These are phyloP conservation scores for Fusarium sp. DNA, from an alignment of 2,329 filamentous ascomycete species.

Conservation along the genomic window DNA sequence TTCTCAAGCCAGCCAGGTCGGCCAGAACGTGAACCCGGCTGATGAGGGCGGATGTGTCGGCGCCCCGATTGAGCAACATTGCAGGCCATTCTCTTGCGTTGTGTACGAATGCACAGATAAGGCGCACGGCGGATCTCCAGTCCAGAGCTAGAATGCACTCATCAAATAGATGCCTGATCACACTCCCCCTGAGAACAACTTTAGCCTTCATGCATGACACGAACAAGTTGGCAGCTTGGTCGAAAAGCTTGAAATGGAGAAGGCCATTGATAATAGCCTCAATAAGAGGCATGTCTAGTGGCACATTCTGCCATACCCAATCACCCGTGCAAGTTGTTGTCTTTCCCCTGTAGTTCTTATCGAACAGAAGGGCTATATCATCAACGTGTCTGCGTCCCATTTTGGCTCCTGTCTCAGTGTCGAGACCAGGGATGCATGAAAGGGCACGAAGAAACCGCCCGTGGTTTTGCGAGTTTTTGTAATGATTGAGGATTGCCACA, in stretches of 20 bases:
- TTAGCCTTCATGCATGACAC: slow-evolving; percentile 53
- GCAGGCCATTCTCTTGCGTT: slow-evolving; percentile 43
- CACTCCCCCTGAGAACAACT: slow-evolving; percentile 47
- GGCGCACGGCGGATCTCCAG: slow-evolving; percentile 50
- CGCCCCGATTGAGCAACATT: slow-evolving; percentile 41
- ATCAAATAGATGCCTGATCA: slow-evolving; percentile 55
- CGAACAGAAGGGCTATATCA: slow-evolving; percentile 47
- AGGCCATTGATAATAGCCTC: slow-evolving; percentile 61
- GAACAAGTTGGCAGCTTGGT: slow-evolving; percentile 58
- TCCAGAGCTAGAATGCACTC: slow-evolving; percentile 57
- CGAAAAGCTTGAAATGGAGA: slow-evolving; percentile 58
- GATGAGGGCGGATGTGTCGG: slow-evolving; percentile 44
- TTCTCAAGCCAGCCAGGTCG: slow-evolving; percentile 50
- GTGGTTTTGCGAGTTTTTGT: slow-evolving; percentile 55
- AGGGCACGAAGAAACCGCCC: slow-evolving; percentile 58
- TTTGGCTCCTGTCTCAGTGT: slow-evolving; percentile 54
- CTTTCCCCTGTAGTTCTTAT: slow-evolving; percentile 34
- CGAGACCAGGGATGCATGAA: slow-evolving; percentile 58
- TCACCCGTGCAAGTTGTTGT: slow-evolving; percentile 46
- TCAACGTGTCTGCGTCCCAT: slow-evolving; percentile 51
- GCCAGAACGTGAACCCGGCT: slow-evolving; percentile 51
- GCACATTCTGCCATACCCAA: slow-evolving; percentile 55
- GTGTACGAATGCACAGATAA: slow-evolving; percentile 47
- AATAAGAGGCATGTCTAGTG: slow-evolving; percentile 53
- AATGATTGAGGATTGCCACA: slow-evolving; percentile 63